These are phyloP conservation scores for Mycosarcoma mackinlayi DNA, from an alignment of 1,284 basidiomycete genomes.

Conservation along the genomic window DNA sequence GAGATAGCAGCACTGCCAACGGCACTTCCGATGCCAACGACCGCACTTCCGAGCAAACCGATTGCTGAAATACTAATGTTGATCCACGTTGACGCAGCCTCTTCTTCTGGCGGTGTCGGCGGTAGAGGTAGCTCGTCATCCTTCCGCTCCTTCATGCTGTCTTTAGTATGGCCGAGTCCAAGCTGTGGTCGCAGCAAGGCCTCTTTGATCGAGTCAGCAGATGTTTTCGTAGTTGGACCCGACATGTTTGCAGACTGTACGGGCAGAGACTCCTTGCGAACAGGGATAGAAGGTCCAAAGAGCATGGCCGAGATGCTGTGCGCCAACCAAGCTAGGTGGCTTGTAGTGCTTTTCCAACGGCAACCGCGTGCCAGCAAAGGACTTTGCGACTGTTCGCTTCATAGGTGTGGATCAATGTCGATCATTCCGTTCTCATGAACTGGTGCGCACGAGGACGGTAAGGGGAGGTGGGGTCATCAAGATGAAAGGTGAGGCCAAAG, in stretches of 20 bases:
- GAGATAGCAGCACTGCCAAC: slow-evolving; percentile 23
- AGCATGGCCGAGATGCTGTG: slow-evolving; percentile 22
- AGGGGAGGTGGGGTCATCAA: too few species aligned
- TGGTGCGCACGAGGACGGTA: too few species aligned
- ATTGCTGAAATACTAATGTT: slow-evolving; percentile 19
- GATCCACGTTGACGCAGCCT: slow-evolving; percentile 10
- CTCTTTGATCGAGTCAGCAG: slow-evolving; percentile 15
- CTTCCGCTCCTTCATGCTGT: neutral
- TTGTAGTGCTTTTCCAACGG: too few species aligned
- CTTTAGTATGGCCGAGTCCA: neutral
- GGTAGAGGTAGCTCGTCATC: slow-evolving; percentile 13
- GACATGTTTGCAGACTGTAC: neutral
- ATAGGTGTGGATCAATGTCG: neutral
- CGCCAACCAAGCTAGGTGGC: too few species aligned
- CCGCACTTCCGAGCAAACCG: slow-evolving; percentile 22
- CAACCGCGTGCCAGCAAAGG: neutral
- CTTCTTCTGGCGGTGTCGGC: slow-evolving; percentile 7
- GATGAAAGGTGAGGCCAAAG: neutral
- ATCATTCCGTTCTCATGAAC: too few species aligned
- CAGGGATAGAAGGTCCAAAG: slow-evolving; percentile 28
- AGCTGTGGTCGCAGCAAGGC: slow-evolving; percentile 16
- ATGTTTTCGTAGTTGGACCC: neutral
- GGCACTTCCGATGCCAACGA: slow-evolving; percentile 12
- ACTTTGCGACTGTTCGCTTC: neutral
- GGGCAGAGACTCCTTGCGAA: slow-evolving; percentile 18